Evolutionary conservation across 208 protist species (phyloP), one percentile per base, ranked within the genome.

Genomic region (Porcisia hertigi): DNA sequence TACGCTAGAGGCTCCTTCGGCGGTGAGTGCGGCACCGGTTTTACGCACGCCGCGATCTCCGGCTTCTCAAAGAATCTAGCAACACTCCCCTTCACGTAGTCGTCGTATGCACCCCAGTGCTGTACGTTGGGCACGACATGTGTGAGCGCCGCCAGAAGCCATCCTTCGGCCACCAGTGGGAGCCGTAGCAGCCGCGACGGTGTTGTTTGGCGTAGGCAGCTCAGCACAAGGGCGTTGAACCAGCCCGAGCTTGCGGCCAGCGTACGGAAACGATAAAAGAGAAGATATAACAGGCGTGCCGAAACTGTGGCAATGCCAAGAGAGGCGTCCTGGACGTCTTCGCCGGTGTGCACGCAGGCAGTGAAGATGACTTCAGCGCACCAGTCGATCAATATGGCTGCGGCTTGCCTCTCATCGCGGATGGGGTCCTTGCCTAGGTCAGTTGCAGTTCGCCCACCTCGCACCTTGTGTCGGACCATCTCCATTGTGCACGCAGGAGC

Each of bases 361-460:
- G 70, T 58, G 30, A 58, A 39, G 30, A 83, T 71, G 2, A 80
- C 23, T 43, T 55, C 78, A 16, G 63, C 65, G 39, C 77, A 59
- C 77, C 86, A 86, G n/a, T 64, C 72, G 53, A 84, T 66, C 30
- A 85, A 57, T 53, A 81, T 71, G 25, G 78, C 73, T 7, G 74
- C 45, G 57, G 75, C 82, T 76, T 77, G 60, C 39, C 45, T 1
- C 45, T 62, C 69, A n/a, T 63, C 67, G 73, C 69, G 55, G 47
- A 9, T 36, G 16, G 47, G 41, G n/a, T n/a, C 30, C 7, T 36
- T 23, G n/a, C 16, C 30, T 9, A 12, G 25, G 66, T 71, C 25
- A n/a, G 66, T 23, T 52, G 41, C 36, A 36, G 5, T 63, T 30
- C 30, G 58, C 30, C 25, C 11, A 39, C 58, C 30, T 16, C 14